A percentile compares a stretch with the other conserved stretches of the same genome.
These are phyloP conservation scores for Corchorus capsularis DNA, from an alignment of 345 rosid genomes.

Conservation along the genomic window DNA sequence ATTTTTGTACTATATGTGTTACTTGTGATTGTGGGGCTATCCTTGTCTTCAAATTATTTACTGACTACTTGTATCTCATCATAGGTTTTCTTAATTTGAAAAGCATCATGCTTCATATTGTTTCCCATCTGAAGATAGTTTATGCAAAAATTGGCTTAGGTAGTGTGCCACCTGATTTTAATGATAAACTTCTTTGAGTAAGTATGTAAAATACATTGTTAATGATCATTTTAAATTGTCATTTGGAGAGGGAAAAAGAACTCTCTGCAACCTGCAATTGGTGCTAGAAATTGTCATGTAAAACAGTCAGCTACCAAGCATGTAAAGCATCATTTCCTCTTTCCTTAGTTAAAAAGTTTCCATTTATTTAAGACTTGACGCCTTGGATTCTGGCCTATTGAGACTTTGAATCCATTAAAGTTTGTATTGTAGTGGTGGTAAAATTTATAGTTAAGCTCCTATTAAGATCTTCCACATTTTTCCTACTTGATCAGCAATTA, in stretches of 20 bases:
- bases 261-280: neutral
- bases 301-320: neutral
- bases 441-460: neutral
- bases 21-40: neutral
- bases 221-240: neutral
- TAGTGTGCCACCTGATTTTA: neutral
- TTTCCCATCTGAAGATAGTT: neutral
- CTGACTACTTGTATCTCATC: neutral
- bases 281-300: neutral
- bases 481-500: too few relatives aligned
- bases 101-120: neutral
- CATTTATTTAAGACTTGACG: neutral
- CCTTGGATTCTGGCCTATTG: neutral
- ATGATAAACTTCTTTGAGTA: neutral
- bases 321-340: neutral
- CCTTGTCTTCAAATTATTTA: neutral
- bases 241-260: neutral
- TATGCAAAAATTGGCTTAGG: neutral
- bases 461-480: too few relatives aligned
- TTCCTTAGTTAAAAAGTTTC: neutral
- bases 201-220: conserved; percentile 3
- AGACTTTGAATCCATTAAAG: neutral
- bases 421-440: too few relatives aligned
- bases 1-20: neutral
- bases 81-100: neutral